phyloP scores from a whole-genome alignment of 306 rosid genomes.

The Cucumis hystrix region DNA sequence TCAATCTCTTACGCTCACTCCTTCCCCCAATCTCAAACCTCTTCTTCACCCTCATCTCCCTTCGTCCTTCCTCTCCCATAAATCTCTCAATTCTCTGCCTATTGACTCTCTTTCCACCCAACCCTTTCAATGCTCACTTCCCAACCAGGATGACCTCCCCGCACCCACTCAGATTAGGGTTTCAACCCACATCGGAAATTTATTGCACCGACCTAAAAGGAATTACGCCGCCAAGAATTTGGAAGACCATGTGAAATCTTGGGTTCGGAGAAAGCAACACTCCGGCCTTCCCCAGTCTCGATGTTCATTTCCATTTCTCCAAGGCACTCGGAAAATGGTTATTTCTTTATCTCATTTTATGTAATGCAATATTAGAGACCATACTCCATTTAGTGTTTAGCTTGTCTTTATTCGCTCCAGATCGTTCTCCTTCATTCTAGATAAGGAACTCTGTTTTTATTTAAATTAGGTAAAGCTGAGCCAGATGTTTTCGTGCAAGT shows the following conservation, averaged over 20 bases:
- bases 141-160: constrained; percentile 1
- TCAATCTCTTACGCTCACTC: constrained; percentile 21
- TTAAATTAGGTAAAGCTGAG: too few relatives aligned
- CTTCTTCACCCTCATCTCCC: constrained; percentile 9
- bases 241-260: constrained; percentile 34
- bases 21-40: constrained; percentile 22
- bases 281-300: constrained; percentile 19
- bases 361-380: not conserved
- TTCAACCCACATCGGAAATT: constrained; percentile 26
- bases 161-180: constrained; percentile 24
- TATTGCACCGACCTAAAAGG: constrained; percentile 26
- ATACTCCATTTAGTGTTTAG: not conserved
- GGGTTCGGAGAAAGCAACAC: constrained; percentile 24
- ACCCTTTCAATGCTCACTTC: constrained; percentile 1
- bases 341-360: not conserved
- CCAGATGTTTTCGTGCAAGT: not conserved
- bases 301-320: constrained; percentile 55
- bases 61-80: constrained; percentile 1
- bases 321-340: constrained; percentile 53
- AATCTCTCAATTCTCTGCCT: constrained; percentile 18
- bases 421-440: not conserved
- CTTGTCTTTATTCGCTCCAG: not conserved
- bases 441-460: not conserved
- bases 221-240: constrained; percentile 19
- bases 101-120: constrained; percentile 7